Evolutionary conservation across 1,284 basidiomycete species (phyloP).

Genomic region (Heterobasidion parviporum): DNA sequence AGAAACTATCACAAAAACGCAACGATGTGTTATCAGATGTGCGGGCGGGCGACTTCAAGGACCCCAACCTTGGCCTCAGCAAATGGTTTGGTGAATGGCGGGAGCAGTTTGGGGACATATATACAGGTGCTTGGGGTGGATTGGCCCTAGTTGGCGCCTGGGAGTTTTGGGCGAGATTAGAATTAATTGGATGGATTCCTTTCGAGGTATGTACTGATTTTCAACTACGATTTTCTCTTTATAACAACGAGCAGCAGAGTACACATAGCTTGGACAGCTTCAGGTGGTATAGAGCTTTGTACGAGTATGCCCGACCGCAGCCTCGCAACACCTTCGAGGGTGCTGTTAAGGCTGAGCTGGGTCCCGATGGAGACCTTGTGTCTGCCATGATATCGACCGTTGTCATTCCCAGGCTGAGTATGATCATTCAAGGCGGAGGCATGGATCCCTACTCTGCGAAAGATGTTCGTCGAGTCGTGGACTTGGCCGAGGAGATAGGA

Average conservation of each 20-base stretch:
- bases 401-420: slow-evolving; percentile 70
- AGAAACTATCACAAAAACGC: slow-evolving; percentile 43
- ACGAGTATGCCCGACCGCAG: slow-evolving; percentile 67
- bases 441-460: slow-evolving; percentile 77
- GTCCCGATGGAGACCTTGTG: slow-evolving; percentile 83
- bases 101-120: slow-evolving; percentile 70
- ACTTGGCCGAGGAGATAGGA: slow-evolving; percentile 78
- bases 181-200: slow-evolving; percentile 84
- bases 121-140: slow-evolving; percentile 84
- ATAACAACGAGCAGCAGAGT: slow-evolving; percentile 28
- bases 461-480: slow-evolving; percentile 57
- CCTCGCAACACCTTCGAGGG: slow-evolving; percentile 26
- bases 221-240: slow-evolving; percentile 4
- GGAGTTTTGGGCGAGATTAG: slow-evolving; percentile 92
- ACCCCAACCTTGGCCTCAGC: slow-evolving; percentile 69
- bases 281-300: slow-evolving; percentile 73
- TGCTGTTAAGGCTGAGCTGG: slow-evolving; percentile 47
- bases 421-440: slow-evolving; percentile 62
- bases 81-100: slow-evolving; percentile 80
- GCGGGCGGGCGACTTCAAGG: slow-evolving; percentile 76
- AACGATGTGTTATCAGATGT: slow-evolving; percentile 74
- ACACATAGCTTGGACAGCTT: slow-evolving; percentile 67
- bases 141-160: slow-evolving; percentile 85
- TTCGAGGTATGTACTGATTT: slow-evolving; percentile 50
- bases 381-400: slow-evolving; percentile 82